Conservation (phyloP, 2,329 filamentous ascomycete species). For the Chaetomium sp. region DNA sequence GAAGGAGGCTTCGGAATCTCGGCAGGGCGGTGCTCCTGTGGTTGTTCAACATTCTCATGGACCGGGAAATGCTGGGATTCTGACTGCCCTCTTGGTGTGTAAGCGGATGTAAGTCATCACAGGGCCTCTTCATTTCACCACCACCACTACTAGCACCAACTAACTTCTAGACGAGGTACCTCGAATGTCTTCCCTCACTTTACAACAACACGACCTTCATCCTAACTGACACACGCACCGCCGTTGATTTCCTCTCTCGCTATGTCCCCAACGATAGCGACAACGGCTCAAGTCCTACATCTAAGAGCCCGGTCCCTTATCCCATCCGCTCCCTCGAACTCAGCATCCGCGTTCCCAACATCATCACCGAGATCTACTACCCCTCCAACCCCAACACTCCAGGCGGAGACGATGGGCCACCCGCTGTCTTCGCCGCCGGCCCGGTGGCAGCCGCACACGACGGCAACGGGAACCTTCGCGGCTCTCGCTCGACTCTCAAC, state of each 20-base stretch:
- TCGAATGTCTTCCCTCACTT: slow-evolving; percentile 24
- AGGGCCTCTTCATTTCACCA: background rate
- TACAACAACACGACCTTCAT: slow-evolving; percentile 25
- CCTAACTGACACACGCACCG: slow-evolving; percentile 25
- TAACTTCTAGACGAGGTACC: slow-evolving; percentile 20
- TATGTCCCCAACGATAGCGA: slow-evolving; percentile 11
- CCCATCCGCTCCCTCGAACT: slow-evolving; percentile 25
- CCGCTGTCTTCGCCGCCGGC: slow-evolving; percentile 11
- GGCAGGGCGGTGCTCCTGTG: too few relatives aligned
- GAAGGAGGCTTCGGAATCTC: too few relatives aligned
- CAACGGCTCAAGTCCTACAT: too few relatives aligned
- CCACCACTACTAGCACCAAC: background rate
- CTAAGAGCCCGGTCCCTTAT: background rate
- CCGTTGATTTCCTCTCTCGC: slow-evolving; percentile 21
- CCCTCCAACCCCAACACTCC: slow-evolving; percentile 5
- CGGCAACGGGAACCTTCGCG: background rate
- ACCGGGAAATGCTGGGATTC: slow-evolving; percentile 8
- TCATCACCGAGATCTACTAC: slow-evolving; percentile 27
- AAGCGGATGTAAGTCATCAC: slow-evolving; percentile 24
- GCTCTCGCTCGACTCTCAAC: slow-evolving; percentile 10
- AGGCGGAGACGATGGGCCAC: slow-evolving; percentile 11
- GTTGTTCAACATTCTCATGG: too few relatives aligned
- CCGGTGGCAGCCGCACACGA: too few relatives aligned
- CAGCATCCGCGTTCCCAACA: slow-evolving; percentile 21
- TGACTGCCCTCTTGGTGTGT: slow-evolving; percentile 23